Percentiles rank a stretch among this genome's conserved stretches.
Evolutionary conservation across 345 rosid genomes (phyloP).

Genomic region (Citrus maxima): DNA sequence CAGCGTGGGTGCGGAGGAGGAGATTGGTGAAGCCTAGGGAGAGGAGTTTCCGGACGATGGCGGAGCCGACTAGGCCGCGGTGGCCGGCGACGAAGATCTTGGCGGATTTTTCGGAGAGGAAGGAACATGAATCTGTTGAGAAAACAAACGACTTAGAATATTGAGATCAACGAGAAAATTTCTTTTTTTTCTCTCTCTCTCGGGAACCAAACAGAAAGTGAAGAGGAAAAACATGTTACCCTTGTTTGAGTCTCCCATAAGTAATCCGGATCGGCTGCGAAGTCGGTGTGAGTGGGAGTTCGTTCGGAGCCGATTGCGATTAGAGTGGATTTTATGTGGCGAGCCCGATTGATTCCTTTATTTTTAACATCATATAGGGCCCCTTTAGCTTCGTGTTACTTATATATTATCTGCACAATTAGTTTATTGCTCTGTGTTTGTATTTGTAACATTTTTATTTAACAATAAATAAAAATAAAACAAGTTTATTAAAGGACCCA

Average conservation of each 20-base stretch:
- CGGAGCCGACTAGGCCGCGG: constrained; percentile 88
- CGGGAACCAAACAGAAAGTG: neutral
- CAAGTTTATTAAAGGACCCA: no score
- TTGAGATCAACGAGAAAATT: neutral
- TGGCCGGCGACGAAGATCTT: constrained; percentile 97
- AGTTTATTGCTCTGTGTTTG: no score
- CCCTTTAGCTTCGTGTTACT: no score
- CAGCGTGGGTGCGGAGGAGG: constrained; percentile 63
- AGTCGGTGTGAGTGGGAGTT: neutral
- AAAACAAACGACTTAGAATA: neutral
- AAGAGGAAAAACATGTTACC: neutral
- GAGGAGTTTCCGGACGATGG: constrained; percentile 72
- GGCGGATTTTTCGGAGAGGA: constrained; percentile 60
- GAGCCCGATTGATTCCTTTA: no score
- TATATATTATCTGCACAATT: no score
- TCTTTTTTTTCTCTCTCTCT: neutral
- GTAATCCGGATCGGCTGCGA: neutral
- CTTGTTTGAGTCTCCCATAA: constrained; percentile 3
- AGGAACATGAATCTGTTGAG: constrained; percentile 27
- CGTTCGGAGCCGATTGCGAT: neutral
- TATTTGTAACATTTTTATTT: no score
- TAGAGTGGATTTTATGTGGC: no score
- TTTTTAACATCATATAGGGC: no score
- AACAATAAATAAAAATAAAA: no score
- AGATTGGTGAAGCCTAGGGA: constrained; percentile 64